Conservation (phyloP, 106 monocot genomes). For the Narthecium ossifragum region DNA sequence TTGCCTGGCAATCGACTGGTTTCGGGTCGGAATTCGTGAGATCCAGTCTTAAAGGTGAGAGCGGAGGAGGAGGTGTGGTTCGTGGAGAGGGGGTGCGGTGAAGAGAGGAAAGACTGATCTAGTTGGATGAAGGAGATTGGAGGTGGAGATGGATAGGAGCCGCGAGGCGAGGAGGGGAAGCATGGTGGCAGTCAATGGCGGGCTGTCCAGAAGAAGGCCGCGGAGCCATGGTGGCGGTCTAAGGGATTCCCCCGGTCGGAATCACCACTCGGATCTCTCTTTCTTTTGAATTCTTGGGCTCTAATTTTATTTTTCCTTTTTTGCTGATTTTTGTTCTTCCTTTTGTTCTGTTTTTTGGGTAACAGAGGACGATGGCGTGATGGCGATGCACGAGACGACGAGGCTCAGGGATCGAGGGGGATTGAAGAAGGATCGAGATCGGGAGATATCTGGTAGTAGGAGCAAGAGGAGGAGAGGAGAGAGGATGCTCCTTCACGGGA, state of each 20-base stretch:
- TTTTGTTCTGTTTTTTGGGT: slow-evolving; percentile 10
- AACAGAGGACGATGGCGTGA: slow-evolving; percentile 66
- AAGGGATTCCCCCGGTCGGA: slow-evolving; percentile 57
- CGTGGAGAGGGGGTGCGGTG: not conserved
- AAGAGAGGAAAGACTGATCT: too few relatives aligned
- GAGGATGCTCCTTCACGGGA: slow-evolving; percentile 45
- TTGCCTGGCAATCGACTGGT: not conserved
- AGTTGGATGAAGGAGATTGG: slow-evolving; percentile 19
- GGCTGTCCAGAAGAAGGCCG: slow-evolving; percentile 44
- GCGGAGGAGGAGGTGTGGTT: not conserved
- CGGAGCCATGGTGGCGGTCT: slow-evolving; percentile 30
- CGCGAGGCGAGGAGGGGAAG: slow-evolving; percentile 53
- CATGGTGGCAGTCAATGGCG: slow-evolving; percentile 39
- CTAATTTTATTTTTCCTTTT: not conserved
- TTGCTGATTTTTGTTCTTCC: not conserved
- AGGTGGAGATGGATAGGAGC: slow-evolving; percentile 54
- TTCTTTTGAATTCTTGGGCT: too few relatives aligned
- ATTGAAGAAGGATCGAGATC: slow-evolving; percentile 85
- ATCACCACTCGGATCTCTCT: not conserved
- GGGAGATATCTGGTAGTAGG: slow-evolving; percentile 65
- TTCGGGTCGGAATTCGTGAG: not conserved
- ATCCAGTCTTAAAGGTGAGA: not conserved
- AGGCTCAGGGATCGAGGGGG: slow-evolving; percentile 51
- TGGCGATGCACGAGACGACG: slow-evolving; percentile 59
- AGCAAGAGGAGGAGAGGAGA: slow-evolving; percentile 78